A percentile compares a stretch with the other conserved stretches of the same genome.
Conservation (phyloP, 2,329 filamentous ascomycete species). For the Fusarium pseudoanthophilum region DNA sequence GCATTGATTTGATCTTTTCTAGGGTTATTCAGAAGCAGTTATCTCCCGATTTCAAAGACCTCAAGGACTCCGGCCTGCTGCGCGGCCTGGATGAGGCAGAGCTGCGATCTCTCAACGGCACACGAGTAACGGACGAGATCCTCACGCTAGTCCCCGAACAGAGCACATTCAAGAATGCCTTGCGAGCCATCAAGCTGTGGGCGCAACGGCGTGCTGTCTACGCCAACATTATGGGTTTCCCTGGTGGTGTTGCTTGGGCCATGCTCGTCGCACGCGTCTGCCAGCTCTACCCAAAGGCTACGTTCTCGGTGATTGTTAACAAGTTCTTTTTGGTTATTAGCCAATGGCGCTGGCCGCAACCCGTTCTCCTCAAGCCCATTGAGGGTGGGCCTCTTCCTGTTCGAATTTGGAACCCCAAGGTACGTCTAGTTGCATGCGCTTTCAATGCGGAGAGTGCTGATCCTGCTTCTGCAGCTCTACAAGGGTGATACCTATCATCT, state of each 20-base stretch:
- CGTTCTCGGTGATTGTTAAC: conserved; percentile 85
- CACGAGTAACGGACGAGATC: conserved; percentile 93
- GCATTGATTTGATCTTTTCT: conserved; percentile 93
- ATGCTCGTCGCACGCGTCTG: conserved; percentile 97
- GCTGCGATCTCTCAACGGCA: conserved; percentile 91
- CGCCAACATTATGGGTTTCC: conserved; percentile 95
- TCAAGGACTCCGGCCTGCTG: conserved; percentile 86
- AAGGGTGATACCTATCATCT: conserved; percentile 84
- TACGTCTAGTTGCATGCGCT: conserved; percentile 49
- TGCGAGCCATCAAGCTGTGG: conserved; percentile 96
- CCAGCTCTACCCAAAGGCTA: conserved; percentile 93
- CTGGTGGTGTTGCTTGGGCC: conserved; percentile 96
- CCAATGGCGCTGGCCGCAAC: conserved; percentile 92
- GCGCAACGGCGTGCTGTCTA: conserved; percentile 92
- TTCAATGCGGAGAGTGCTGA: background rate
- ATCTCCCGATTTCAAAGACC: conserved; percentile 71
- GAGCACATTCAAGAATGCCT: conserved; percentile 87
- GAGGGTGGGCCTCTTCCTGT: conserved; percentile 84
- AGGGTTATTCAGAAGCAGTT: conserved; percentile 78
- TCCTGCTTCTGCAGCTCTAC: conserved; percentile 67
- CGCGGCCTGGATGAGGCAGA: conserved; percentile 88
- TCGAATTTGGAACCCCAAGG: conserved; percentile 93
- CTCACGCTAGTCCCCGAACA: conserved; percentile 87
- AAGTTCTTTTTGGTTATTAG: conserved; percentile 96
- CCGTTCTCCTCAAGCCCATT: conserved; percentile 89